Percentiles rank a stretch among this genome's conserved stretches.
phyloP scores from a whole-genome alignment of 768 basidiomycete genomes.

The Lactarius pseudohatsudake region DNA sequence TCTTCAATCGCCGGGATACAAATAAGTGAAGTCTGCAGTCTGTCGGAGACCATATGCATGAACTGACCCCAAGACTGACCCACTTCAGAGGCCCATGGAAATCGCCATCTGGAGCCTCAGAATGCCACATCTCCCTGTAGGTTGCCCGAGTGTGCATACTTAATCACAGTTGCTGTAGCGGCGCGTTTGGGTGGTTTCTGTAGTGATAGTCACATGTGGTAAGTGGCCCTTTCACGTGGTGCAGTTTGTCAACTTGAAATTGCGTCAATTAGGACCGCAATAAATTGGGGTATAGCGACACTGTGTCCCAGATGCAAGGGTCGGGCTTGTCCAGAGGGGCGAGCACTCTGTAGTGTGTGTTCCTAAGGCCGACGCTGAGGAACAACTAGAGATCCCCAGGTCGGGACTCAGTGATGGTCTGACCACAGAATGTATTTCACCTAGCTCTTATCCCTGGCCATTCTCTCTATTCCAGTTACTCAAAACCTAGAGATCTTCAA shows the following conservation, averaged over 20 bases:
- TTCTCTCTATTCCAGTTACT: no score
- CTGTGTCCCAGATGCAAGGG: not conserved
- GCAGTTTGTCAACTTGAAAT: no score
- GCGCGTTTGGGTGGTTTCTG: slow-evolving; percentile 9
- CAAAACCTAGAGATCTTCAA: no score
- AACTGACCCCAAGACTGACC: not conserved
- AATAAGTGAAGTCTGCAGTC: not conserved
- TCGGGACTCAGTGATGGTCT: not conserved
- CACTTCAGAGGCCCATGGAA: not conserved
- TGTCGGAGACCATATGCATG: not conserved
- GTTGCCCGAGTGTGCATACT: not conserved
- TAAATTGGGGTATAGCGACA: not conserved
- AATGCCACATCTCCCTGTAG: not conserved
- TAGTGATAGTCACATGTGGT: not conserved
- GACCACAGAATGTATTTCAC: no score
- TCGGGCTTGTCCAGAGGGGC: not conserved
- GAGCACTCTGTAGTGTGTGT: not conserved
- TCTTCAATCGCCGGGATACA: not conserved
- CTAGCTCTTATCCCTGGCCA: no score
- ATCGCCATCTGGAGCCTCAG: no score
- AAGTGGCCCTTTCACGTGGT: not conserved
- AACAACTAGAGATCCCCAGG: not conserved
- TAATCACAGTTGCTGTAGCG: not conserved
- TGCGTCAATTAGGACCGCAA: not conserved
- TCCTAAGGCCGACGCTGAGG: no score